Evolutionary conservation across 225 moss, liverwort and hornwort species (phyloP), one percentile per base, ranked within the genome.

Genomic region (Asterella californica): DNA sequence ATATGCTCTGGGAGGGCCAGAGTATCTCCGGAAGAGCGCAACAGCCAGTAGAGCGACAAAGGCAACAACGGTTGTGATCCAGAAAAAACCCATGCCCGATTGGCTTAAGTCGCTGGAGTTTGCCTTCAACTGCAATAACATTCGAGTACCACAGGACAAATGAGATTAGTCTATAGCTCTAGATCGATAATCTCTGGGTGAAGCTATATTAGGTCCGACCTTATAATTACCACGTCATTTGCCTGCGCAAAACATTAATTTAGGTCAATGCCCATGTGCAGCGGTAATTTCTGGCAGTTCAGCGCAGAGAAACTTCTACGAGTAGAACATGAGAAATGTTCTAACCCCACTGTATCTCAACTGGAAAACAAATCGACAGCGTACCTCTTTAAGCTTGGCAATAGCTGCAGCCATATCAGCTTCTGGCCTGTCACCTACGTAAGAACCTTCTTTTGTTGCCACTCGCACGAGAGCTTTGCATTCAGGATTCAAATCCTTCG

Each of bases 21-120:
- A 71, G 55, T 84, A 86, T 82, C 82, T 89, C 45, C 86, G 80
- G 33, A 84, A 84, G 46, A 89, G 75, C 33, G 82, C 88, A 66
- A 84, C 86, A 21, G 80, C 86, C 48, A 89, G 84, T 78, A 89
- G 47, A 17, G 86, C 88, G 18, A 81, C 85, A n/a, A 88, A 88
- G 54, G 85, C 84, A 73, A 85, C 82, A 34, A 78, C 71, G 29
- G 87, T 85, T 49, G 87, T 83, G 17, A 81, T 62, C 87, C 87
- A 88, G 72, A 88, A 85, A 29, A 85, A 65, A 15, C 85, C 85
- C 15, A 83, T 52, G 48, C 87, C 79, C 17, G 85, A 84, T 65
- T 76, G 80, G 65, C 72, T 62, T 57, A 80, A 75, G 53, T 84
- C 80, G 78, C 57, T 55, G 29, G 21, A 14, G 57, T 81, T 78